phyloP scores from a whole-genome alignment of 1,139 yeast species.

The Magnusiomyces tetraspermus region DNA sequence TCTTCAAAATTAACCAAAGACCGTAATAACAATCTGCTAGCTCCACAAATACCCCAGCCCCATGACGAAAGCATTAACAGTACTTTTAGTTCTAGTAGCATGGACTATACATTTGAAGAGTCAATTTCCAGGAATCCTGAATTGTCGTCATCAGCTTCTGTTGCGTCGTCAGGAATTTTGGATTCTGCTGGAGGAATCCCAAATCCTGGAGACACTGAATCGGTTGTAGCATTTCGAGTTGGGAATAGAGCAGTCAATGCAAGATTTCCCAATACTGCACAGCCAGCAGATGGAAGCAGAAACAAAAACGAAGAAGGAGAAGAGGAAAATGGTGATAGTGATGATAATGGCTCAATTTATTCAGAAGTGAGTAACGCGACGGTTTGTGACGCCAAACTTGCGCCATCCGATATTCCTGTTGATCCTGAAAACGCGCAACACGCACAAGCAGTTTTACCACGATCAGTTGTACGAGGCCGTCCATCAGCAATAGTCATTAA shows the following conservation, averaged over 20 bases:
- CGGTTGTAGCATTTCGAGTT: neutral
- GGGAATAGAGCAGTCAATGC: neutral
- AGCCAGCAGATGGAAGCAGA: neutral
- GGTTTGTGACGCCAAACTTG: neutral
- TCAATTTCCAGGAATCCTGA: neutral
- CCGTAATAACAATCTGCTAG: neutral
- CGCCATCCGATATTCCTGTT: neutral
- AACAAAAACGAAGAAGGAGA: too few species aligned
- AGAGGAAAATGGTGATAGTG: neutral
- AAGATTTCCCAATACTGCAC: too few species aligned
- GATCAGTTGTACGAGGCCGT: neutral
- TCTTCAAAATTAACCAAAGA: neutral
- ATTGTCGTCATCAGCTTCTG: neutral
- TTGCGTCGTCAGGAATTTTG: constrained; percentile 11
- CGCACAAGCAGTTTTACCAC: neutral
- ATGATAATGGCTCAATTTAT: constrained; percentile 2
- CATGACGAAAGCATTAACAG: neutral
- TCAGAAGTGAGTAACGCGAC: neutral
- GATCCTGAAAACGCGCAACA: neutral
- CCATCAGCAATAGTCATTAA: neutral
- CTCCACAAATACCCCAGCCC: neutral
- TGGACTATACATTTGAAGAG: neutral
- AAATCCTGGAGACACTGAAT: neutral
- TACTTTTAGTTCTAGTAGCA: neutral
- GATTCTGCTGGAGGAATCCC: constrained; percentile 12